A percentile compares a stretch with the other conserved stretches of the same genome.
Evolutionary conservation across 2,329 filamentous ascomycete species (phyloP).

Genomic region (Lizonia empirigonia): DNA sequence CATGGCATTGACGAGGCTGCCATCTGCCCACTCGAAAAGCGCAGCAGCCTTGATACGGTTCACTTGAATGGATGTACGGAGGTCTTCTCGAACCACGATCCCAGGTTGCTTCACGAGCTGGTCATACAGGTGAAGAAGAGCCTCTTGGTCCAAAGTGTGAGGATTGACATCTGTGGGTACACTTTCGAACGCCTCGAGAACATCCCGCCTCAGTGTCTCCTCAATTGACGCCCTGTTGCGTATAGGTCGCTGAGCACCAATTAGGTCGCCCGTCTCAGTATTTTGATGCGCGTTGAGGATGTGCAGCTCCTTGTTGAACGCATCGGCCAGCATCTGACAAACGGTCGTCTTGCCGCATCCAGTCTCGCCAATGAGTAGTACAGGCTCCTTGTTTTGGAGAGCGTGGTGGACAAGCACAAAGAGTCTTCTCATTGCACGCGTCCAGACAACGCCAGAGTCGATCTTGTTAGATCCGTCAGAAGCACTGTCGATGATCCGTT

Average conservation of each 20-base stretch:
- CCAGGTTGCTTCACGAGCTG: conserved; percentile 54
- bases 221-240: conserved; percentile 80
- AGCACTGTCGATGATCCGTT: conserved; percentile 35
- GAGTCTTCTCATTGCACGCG: conserved; percentile 87
- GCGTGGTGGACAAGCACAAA: conserved; percentile 89
- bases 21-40: conserved; percentile 95
- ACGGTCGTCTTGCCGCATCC: conserved; percentile 98
- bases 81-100: conserved; percentile 53
- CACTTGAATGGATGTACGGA: conserved; percentile 49
- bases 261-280: conserved; percentile 94
- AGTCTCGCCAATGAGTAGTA: conserved; percentile 93
- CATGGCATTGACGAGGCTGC: conserved; percentile 93
- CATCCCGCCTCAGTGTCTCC: conserved; percentile 66
- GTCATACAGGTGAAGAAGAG: conserved; percentile 66
- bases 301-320: conserved; percentile 74
- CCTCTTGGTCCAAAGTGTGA: conserved; percentile 36
- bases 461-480: conserved; percentile 33
- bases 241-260: conserved; percentile 90
- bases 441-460: conserved; percentile 76
- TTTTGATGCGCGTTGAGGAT: conserved; percentile 99
- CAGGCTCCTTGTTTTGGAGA: conserved; percentile 87
- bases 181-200: conserved; percentile 52
- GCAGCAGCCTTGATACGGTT: conserved; percentile 73
- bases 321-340: conserved; percentile 87
- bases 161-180: conserved; percentile 18